These are phyloP conservation scores for Cyberlindnera japonica DNA, from an alignment of 805 yeast species.

Conservation along the genomic window DNA sequence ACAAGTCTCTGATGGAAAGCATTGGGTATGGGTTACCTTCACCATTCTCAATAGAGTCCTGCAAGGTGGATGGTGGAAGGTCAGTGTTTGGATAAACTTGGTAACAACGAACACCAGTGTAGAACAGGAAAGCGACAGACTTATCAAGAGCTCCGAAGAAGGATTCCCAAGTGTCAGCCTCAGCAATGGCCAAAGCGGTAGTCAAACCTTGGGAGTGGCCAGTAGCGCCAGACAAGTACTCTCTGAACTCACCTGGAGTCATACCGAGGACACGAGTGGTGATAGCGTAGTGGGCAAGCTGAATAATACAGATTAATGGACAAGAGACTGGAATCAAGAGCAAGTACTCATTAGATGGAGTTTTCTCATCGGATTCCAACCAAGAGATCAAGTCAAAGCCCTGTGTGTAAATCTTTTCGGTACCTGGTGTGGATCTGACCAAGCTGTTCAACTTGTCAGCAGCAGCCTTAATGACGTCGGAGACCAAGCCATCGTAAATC, in stretches of 20 bases:
- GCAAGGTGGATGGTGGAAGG: constrained; percentile 86
- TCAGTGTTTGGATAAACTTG: constrained; percentile 90
- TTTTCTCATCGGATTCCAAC: constrained; percentile 79
- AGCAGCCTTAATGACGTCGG: constrained; percentile 66
- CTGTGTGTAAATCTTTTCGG: constrained; percentile 86
- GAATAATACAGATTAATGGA: constrained; percentile 96
- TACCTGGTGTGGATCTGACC: constrained; percentile 68
- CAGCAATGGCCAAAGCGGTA: constrained; percentile 87
- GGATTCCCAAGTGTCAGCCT: constrained; percentile 79
- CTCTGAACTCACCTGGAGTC: constrained; percentile 84
- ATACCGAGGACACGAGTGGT: constrained; percentile 81
- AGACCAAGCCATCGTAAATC: constrained; percentile 69
- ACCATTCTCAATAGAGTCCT: constrained; percentile 87
- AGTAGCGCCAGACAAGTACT: constrained; percentile 66
- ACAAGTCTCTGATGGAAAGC: constrained; percentile 89
- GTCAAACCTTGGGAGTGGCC: constrained; percentile 92
- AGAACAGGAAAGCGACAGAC: constrained; percentile 83
- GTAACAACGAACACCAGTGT: constrained; percentile 89
- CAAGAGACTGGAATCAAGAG: constrained; percentile 91
- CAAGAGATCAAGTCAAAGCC: constrained; percentile 87
- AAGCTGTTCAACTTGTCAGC: constrained; percentile 65
- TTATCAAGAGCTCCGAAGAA: constrained; percentile 69
- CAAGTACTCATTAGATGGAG: constrained; percentile 87
- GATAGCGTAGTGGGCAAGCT: constrained; percentile 87
- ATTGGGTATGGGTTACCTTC: constrained; percentile 98